Percentiles rank a stretch among this genome's conserved stretches.
These are phyloP conservation scores for Venturia carpophila DNA, from an alignment of 2,329 filamentous ascomycete genomes.

Conservation along the genomic window DNA sequence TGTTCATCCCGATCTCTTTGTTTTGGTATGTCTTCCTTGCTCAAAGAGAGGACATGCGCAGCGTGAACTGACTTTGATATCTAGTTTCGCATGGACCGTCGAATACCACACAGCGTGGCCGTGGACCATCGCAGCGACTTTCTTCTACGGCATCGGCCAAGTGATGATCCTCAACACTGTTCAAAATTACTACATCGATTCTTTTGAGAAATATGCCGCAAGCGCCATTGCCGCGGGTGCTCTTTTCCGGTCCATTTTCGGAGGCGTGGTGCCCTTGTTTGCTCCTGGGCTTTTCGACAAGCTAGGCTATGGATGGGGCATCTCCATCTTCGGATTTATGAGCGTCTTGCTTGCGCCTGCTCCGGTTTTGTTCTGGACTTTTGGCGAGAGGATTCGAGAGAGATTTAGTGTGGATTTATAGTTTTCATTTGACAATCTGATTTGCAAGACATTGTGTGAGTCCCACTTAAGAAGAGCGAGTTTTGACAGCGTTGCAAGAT, in stretches of 20 bases:
- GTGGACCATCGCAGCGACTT: conserved; percentile 35
- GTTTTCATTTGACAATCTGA: not conserved
- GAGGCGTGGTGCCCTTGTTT: conserved; percentile 41
- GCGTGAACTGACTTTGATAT: not conserved
- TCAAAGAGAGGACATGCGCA: too few species aligned
- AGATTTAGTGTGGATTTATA: conserved; percentile 35
- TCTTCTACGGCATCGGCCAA: conserved; percentile 46
- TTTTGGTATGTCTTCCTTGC: conserved; percentile 32
- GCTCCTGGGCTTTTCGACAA: conserved; percentile 38
- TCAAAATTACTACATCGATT: conserved; percentile 49
- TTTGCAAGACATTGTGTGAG: not conserved
- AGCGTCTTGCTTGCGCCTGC: conserved; percentile 41
- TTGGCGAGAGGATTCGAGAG: conserved; percentile 40
- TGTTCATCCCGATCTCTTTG: conserved; percentile 37
- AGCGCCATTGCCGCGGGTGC: conserved; percentile 44
- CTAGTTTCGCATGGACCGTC: conserved; percentile 37
- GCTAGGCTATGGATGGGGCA: conserved; percentile 44
- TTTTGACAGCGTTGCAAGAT: too few species aligned
- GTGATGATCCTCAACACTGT: conserved; percentile 46
- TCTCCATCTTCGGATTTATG: conserved; percentile 42
- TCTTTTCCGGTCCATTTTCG: conserved; percentile 40
- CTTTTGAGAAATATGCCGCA: conserved; percentile 44
- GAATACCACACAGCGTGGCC: conserved; percentile 36
- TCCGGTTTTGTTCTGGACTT: conserved; percentile 43
- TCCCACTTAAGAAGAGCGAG: not conserved